These are phyloP conservation scores for Fragaria nilgerrensis DNA, from an alignment of 306 rosid species.

Conservation along the genomic window DNA sequence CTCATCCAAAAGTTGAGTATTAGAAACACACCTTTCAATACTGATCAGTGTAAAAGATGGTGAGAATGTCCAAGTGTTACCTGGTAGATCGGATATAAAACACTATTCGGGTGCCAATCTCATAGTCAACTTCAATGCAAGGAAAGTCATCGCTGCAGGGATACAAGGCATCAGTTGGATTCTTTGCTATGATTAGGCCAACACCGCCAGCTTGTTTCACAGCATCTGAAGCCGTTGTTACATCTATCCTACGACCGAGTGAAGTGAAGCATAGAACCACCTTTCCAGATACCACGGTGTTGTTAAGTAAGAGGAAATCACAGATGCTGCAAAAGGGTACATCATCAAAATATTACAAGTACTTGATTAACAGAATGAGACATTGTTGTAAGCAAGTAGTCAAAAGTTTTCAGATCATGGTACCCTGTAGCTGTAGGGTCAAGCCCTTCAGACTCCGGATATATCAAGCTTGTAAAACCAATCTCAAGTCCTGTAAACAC, in stretches of 20 bases:
- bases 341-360: neutral
- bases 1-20: neutral
- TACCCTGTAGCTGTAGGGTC: slow-evolving; percentile 16
- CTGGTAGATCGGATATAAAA: slow-evolving; percentile 42
- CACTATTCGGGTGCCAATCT: slow-evolving; percentile 39
- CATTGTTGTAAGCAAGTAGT: neutral
- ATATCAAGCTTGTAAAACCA: slow-evolving; percentile 35
- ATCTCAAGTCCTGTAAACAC: slow-evolving; percentile 29
- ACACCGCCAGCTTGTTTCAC: slow-evolving; percentile 35
- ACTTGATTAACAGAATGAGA: neutral
- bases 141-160: slow-evolving; percentile 31
- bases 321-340: slow-evolving; percentile 29
- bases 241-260: neutral
- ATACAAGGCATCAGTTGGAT: slow-evolving; percentile 21
- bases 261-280: slow-evolving; percentile 44
- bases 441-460: slow-evolving; percentile 31
- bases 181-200: slow-evolving; percentile 30
- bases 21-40: neutral
- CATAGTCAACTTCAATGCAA: slow-evolving; percentile 38
- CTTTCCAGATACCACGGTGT: slow-evolving; percentile 30
- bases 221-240: slow-evolving; percentile 19
- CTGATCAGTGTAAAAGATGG: too few relatives aligned
- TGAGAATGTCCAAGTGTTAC: slow-evolving; percentile 4
- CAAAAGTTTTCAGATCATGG: neutral
- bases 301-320: slow-evolving; percentile 19